These are phyloP conservation scores for Mangifera indica DNA, from an alignment of 345 rosid genomes.

Conservation along the genomic window DNA sequence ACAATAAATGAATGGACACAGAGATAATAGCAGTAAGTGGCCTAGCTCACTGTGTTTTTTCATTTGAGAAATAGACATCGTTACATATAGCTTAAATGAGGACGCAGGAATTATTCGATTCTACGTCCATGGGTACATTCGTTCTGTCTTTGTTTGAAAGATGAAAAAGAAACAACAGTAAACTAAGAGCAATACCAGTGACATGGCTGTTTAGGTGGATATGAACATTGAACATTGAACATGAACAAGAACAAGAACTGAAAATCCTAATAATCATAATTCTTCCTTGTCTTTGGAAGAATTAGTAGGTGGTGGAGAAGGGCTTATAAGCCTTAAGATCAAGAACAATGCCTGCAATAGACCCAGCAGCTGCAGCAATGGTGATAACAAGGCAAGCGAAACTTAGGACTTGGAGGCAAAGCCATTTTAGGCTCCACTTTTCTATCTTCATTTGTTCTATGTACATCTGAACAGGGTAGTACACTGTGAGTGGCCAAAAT, in stretches of 20 bases:
- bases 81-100: neutral
- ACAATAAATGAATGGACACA: too few relatives aligned
- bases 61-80: neutral
- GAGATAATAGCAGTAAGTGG: too few relatives aligned
- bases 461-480: constrained; percentile 92
- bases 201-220: neutral
- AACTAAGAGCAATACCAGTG: neutral
- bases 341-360: constrained; percentile 61
- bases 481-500: constrained; percentile 91
- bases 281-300: neutral
- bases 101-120: neutral
- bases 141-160: neutral
- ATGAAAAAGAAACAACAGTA: neutral
- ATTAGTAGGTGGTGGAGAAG: constrained; percentile 48
- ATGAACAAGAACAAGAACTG: neutral
- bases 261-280: neutral
- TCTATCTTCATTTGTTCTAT: constrained; percentile 61
- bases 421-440: constrained; percentile 80
- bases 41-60: neutral
- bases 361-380: constrained; percentile 76
- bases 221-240: neutral
- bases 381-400: constrained; percentile 69
- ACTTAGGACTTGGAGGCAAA: constrained; percentile 67
- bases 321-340: constrained; percentile 74
- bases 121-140: neutral